Evolutionary conservation across 148 eudicot species (phyloP), one percentile per base, ranked within the genome.

Genomic region (Cornus kousa): DNA sequence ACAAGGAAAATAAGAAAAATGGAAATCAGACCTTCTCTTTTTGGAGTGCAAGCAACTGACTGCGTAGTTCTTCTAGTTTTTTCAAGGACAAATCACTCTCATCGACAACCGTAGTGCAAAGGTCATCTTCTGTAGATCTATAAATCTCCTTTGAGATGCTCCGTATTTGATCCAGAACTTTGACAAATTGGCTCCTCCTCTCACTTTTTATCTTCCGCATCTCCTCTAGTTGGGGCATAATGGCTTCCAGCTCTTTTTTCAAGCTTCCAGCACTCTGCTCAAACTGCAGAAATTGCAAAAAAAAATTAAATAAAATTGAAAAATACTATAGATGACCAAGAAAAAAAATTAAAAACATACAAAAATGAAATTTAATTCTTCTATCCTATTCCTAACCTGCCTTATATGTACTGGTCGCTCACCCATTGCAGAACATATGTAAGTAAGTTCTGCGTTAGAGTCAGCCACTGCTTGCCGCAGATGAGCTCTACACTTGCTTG

Each of bases 391-490:
- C 11, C 83, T 70, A 73, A 94, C 98, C 97, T 94, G 87, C 76
- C 69, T 85, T 74, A 78, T 66, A 80, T 79, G 84, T 55, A 81
- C 33, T 19, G 88, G 91, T 68, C 84, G 84, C 72, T 87, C 93
- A 62, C 90, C 98, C 86, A 94, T 53, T 48, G 86, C 84, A 65
- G 97, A 88, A 83, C 80, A 87, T 55, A 90, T 87, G 23, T 71
- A 62, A 37, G 97, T 91, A 85, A 92, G 88, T 84, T 94, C 94
- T 17, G 94, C 85, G 83, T 89, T 93, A n/a, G 88, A 83, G 60
- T 92, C 93, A 83, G 95, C 93, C 62, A 94, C 81, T 14, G 88
- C 89, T 87, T 91, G 91, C 23, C 85, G 90, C 68, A 94, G 73
- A 74, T 83, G 91, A 84, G 92, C 92, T 74, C 92, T 80, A 68